Evolutionary conservation across 2,329 filamentous ascomycete genomes (phyloP).

Genomic region (Aphanocladium album): DNA sequence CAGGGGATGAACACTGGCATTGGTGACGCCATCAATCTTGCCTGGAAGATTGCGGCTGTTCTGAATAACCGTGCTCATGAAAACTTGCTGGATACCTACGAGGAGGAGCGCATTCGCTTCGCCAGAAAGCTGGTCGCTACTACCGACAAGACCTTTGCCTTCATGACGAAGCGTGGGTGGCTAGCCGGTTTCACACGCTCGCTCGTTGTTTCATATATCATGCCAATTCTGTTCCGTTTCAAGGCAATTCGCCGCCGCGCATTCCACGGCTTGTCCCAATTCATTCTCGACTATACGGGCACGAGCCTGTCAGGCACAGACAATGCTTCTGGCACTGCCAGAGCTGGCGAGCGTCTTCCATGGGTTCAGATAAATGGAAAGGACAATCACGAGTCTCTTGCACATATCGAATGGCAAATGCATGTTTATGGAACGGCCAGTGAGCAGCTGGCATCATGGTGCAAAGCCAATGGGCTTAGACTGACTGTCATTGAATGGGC

Average conservation of each 20-base stretch:
- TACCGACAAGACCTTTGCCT: not conserved
- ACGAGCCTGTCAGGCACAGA: not conserved
- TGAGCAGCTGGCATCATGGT: not conserved
- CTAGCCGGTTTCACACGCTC: not conserved
- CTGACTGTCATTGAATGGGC: constrained; percentile 8
- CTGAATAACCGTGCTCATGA: constrained; percentile 16
- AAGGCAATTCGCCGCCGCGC: not conserved
- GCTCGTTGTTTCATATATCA: not conserved
- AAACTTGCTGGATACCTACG: constrained; percentile 21
- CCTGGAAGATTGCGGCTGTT: constrained; percentile 29
- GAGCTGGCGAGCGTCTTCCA: constrained; percentile 5
- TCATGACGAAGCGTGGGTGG: not conserved
- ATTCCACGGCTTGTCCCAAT: not conserved
- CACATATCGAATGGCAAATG: constrained; percentile 8
- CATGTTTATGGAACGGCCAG: constrained; percentile 5
- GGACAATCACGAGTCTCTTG: not conserved
- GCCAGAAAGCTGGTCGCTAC: not conserved
- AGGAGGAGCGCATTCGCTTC: constrained; percentile 18
- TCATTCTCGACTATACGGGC: not conserved
- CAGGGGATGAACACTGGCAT: constrained; percentile 35
- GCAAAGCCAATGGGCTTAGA: not conserved
- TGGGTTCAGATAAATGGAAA: not conserved
- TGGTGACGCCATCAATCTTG: constrained; percentile 29
- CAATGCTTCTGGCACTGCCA: not conserved
- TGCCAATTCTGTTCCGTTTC: constrained; percentile 4